Evolutionary conservation across 257 asterid genomes (phyloP).

Genomic region (Ajuga chamaepitys): DNA sequence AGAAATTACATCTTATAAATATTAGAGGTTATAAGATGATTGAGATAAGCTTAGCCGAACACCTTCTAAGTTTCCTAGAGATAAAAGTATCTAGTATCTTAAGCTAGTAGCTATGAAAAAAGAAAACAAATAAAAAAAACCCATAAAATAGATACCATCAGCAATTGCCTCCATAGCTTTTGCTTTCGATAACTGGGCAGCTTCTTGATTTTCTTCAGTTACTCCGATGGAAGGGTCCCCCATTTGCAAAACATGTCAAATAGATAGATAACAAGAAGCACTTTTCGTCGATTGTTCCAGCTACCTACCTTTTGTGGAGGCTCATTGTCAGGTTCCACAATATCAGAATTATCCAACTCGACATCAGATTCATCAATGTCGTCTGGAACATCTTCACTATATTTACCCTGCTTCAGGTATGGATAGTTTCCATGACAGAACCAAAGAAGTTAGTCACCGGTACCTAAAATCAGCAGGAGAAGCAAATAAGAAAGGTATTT

Average conservation of each 20-base stretch:
- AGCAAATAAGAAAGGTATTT: too few species aligned
- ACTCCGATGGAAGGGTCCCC: conserved; percentile 60
- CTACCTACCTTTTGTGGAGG: conserved; percentile 55
- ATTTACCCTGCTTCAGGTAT: conserved; percentile 31
- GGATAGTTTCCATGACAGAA: too few species aligned
- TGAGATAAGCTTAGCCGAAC: too few species aligned
- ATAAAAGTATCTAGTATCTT: too few species aligned
- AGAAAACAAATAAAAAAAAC: too few species aligned
- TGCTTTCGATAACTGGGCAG: conserved; percentile 49
- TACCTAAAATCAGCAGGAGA: too few species aligned
- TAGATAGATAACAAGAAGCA: neutral
- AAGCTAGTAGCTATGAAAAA: neutral
- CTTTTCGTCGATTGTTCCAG: neutral
- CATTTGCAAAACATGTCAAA: conserved; percentile 39
- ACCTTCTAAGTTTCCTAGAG: too few species aligned
- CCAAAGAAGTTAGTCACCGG: too few species aligned
- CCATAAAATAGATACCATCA: conserved; percentile 29
- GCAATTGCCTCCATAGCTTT: conserved; percentile 51
- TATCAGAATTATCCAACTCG: conserved; percentile 55
- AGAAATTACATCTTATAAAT: too few species aligned
- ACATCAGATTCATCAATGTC: conserved; percentile 71
- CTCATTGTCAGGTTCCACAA: conserved; percentile 58
- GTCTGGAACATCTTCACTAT: conserved; percentile 18
- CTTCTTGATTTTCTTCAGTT: conserved; percentile 53
- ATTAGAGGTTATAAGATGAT: too few species aligned